Evolutionary conservation across 768 basidiomycete genomes (phyloP), one percentile per base, ranked within the genome.

Genomic region (Tricholoma hemisulphureum): DNA sequence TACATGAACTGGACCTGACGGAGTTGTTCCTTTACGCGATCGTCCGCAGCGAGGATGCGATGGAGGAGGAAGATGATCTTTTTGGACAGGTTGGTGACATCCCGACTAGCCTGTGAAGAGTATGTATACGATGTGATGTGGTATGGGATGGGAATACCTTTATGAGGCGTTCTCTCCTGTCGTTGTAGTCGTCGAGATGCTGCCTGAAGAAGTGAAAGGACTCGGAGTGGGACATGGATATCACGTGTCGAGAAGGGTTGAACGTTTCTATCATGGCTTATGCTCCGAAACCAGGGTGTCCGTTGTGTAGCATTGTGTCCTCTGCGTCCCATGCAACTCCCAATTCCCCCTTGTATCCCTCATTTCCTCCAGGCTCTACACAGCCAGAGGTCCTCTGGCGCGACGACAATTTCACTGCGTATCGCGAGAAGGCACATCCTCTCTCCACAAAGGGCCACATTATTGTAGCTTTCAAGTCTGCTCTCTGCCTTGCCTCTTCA

Each of bases 41-140:
- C 69, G 58, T 75, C 72, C 39, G 68, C 21, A 63, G 69, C 65
- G 3, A 75, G 70, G 58, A 87, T 75, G 51, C 94, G 88, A 67
- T 98, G 96, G 4, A 98, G 79, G 37, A 93, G 85, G 69, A 98
- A 98, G 61, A 99, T 98, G 62, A 86, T 79, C 73, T 93, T 95
- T 72, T 99, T 99, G 52, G 94, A 93, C 32, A 91, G 79, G 63
- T 87, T 91, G 23, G 95, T 98, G 51, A 93, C 83, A 73, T 97
- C 95, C 32, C 96, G 86, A 67, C 86, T 88, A 35, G 83, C 80
- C 91, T 93, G 69, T 13, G 10, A 39, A 37, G 16, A 14, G 48
- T 13, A 24, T 24, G 43, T 6, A 24, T 14, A n/a, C n/a, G 0
- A 45, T 24, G 9, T 45, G 21, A 13, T 23, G n/a, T 31, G 26